A percentile compares a stretch with the other conserved stretches of the same genome.
Conservation (phyloP, 2,329 filamentous ascomycete genomes). For the Cercospora sp. region DNA sequence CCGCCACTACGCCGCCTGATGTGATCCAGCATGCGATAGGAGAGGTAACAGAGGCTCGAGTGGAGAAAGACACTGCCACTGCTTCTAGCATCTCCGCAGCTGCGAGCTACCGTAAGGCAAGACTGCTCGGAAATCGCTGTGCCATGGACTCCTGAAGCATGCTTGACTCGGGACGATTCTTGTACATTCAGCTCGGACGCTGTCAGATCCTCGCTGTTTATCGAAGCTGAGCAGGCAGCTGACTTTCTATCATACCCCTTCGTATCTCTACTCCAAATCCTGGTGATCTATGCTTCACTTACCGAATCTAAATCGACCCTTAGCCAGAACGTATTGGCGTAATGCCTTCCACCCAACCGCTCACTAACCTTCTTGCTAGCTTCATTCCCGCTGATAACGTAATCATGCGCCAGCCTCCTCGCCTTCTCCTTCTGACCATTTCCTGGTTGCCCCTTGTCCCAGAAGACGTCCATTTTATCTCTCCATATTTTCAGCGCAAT, state of each 20-base stretch:
- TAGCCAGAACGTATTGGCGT: conserved; percentile 62
- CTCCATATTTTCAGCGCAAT: conserved; percentile 60
- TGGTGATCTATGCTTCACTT: background rate
- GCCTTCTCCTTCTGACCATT: conserved; percentile 29
- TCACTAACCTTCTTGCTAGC: conserved; percentile 63
- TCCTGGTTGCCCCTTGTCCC: conserved; percentile 28
- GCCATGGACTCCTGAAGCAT: too few species aligned
- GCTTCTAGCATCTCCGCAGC: background rate
- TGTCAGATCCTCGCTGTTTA: background rate
- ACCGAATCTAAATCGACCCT: conserved; percentile 43
- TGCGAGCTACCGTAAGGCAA: background rate
- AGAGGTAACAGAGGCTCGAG: background rate
- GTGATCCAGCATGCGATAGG: background rate
- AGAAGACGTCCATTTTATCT: conserved; percentile 48
- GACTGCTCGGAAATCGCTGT: too few species aligned
- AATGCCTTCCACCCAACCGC: conserved; percentile 58
- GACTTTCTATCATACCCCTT: background rate
- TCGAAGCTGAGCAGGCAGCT: background rate
- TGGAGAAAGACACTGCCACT: background rate
- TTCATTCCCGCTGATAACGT: conserved; percentile 62
- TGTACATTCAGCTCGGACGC: background rate
- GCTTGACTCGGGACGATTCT: too few species aligned
- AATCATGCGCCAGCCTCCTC: conserved; percentile 60
- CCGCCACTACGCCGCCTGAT: background rate
- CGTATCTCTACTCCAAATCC: background rate